phyloP scores from a whole-genome alignment of 2,329 filamentous ascomycete species.

The Trichoderma citrinoviride region DNA sequence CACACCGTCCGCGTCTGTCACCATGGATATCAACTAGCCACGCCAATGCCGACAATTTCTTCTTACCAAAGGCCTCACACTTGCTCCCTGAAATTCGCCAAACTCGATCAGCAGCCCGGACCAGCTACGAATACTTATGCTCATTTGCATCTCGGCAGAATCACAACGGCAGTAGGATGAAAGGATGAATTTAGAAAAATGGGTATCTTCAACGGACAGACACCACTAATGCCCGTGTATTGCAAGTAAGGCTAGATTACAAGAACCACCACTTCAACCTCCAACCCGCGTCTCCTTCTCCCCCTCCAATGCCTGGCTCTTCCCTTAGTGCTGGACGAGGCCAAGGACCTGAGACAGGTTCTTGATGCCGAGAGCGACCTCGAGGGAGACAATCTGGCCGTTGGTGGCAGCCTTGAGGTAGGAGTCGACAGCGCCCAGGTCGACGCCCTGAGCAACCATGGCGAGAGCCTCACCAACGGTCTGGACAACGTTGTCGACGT shows the following conservation, averaged over 20 bases:
- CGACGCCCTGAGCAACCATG: slow-evolving; percentile 26
- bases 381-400: slow-evolving; percentile 25
- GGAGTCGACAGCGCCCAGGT: slow-evolving; percentile 25
- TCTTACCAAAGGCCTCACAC: too few species aligned
- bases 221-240: slow-evolving; percentile 15
- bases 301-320: background rate
- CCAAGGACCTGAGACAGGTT: slow-evolving; percentile 25
- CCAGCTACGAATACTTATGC: too few species aligned
- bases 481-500: slow-evolving; percentile 21
- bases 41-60: too few species aligned
- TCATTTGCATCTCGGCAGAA: background rate
- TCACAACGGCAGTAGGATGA: background rate
- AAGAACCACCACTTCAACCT: slow-evolving; percentile 8
- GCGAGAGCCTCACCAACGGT: slow-evolving; percentile 28
- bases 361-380: slow-evolving; percentile 24
- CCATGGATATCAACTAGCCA: too few species aligned
- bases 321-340: slow-evolving; percentile 3
- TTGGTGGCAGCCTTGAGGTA: slow-evolving; percentile 27
- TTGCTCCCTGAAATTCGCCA: too few species aligned
- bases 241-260: slow-evolving; percentile 16
- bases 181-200: background rate
- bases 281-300: background rate
- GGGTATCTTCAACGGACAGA: slow-evolving; percentile 13
- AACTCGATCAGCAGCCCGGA: too few species aligned
- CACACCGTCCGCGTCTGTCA: too few species aligned